Percentiles rank a stretch among this genome's conserved stretches.
phyloP scores from a whole-genome alignment of 306 rosid genomes.

The Dalbergia cultrata region DNA sequence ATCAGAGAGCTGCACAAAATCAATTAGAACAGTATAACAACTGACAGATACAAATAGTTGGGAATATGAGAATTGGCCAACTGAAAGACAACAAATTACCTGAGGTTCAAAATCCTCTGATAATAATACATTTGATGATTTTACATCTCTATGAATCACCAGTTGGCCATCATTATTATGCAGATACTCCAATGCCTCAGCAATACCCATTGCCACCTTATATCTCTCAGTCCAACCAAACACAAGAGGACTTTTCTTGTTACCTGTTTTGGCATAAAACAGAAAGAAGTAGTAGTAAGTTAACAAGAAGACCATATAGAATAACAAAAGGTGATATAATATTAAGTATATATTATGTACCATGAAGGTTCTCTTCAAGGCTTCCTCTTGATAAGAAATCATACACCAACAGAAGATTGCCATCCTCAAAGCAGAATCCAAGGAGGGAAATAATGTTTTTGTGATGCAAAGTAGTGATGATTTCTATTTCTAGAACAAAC shows the following conservation, averaged over 20 bases:
- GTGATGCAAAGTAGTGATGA: constrained; percentile 84
- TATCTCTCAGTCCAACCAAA: constrained; percentile 93
- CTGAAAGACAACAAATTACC: constrained; percentile 55
- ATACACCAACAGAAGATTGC: constrained; percentile 86
- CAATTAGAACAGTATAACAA: constrained; percentile 29
- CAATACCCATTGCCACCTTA: constrained; percentile 88
- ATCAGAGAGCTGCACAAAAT: constrained; percentile 83
- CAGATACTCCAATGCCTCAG: constrained; percentile 91
- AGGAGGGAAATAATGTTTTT: constrained; percentile 85
- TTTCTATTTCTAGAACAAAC: constrained; percentile 87
- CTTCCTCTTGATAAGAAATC: constrained; percentile 95
- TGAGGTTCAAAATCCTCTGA: constrained; percentile 93
- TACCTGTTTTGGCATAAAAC: constrained; percentile 57
- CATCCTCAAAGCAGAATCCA: constrained; percentile 92
- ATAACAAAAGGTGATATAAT: neutral
- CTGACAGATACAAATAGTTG: neutral
- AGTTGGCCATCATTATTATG: constrained; percentile 68
- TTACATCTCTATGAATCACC: constrained; percentile 91
- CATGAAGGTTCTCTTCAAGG: constrained; percentile 96
- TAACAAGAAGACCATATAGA: neutral
- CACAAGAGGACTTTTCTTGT: constrained; percentile 62
- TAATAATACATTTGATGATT: constrained; percentile 85
- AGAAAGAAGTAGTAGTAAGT: constrained; percentile 31
- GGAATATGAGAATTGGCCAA: constrained; percentile 20
- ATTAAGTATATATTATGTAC: constrained; percentile 48